Percentiles rank a stretch among this genome's conserved stretches.
These are phyloP conservation scores for Coemansia sp. DNA, from an alignment of 192 early-diverging fungal species.

Conservation along the genomic window DNA sequence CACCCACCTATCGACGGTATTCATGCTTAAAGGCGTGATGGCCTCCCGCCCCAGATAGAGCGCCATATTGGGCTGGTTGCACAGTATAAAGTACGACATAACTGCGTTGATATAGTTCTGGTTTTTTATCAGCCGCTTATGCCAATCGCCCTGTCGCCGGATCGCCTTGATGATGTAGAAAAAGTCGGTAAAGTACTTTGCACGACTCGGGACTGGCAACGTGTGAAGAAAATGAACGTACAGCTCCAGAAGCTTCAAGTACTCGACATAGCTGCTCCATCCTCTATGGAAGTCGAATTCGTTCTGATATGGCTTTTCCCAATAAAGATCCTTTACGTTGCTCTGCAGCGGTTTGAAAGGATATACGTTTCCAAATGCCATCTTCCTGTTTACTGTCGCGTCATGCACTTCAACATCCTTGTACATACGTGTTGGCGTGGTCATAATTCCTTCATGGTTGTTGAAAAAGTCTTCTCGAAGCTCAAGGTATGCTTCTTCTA, in stretches of 20 bases:
- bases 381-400: neutral
- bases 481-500: constrained; percentile 10
- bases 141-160: constrained; percentile 23
- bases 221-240: constrained; percentile 23
- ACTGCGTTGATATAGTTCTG: constrained; percentile 9
- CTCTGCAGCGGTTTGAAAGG: constrained; percentile 6
- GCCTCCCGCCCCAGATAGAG: constrained; percentile 15
- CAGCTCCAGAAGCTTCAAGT: constrained; percentile 13
- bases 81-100: constrained; percentile 24
- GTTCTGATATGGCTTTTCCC: neutral
- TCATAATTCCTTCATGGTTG: constrained; percentile 18
- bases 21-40: constrained; percentile 5
- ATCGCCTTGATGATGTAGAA: constrained; percentile 47
- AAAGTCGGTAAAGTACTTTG: constrained; percentile 33
- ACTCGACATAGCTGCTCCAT: neutral
- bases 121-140: constrained; percentile 9
- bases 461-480: constrained; percentile 15
- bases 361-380: neutral
- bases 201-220: neutral
- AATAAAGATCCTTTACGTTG: neutral
- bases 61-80: constrained; percentile 20
- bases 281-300: constrained; percentile 31
- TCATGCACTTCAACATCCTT: neutral
- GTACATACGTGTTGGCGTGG: constrained; percentile 29
- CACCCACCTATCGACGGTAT: constrained; percentile 22